Base-by-base conservation (phyloP, 306 rosid species). In the Cajanus cajan region DNA sequence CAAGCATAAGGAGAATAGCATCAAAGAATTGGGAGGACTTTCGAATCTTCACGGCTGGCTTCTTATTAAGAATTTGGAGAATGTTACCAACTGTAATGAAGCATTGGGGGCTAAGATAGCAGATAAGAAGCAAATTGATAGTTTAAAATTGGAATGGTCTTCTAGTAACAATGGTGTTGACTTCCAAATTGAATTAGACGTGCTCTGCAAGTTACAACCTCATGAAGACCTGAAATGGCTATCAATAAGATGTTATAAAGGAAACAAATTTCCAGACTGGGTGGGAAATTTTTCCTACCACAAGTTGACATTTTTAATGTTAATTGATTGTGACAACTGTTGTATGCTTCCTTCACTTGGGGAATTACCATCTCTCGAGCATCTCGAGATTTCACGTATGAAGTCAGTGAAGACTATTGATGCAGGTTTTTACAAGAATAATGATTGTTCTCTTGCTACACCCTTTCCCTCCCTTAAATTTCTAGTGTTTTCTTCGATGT, bases 401-500 rank as follows among this genome's bases (percentile, higher is more conserved):
- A 33, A n/a, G 7, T 34, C 22, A 16, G 11, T 62, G 24, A 7
- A 33, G 44, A 7, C 7, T 0, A 15, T 62, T 62, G 22, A 33
- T 33, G 68, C 5, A 5, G 24, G 8, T 1, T 62, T 62, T 33
- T 62, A 22, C n/a, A 58, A 58, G 36, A 58, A 62, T 0, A 4
- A 15, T 6, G 8, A 15, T 33, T n/a, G 39, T 33, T 14, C 24
- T 33, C n/a, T 21, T 6, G 24, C 6, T 6, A 62, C 44, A 16
- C 44, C 43, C 7, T 62, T 62, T 62, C 41, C 68, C 6, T 62
- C 68, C 13, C 68, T 62, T 14, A 1, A 62, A 33, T 7, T 0
- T 7, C 7, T 62, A 33, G 0, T 0, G 1, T 0, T 62, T 33
- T 2, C 0, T 1, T 0, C 1, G 1, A 62, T 62, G 68, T 10